Base-by-base conservation (phyloP, 2,329 filamentous ascomycete species). In the Fonsecaea multimorphosa region DNA sequence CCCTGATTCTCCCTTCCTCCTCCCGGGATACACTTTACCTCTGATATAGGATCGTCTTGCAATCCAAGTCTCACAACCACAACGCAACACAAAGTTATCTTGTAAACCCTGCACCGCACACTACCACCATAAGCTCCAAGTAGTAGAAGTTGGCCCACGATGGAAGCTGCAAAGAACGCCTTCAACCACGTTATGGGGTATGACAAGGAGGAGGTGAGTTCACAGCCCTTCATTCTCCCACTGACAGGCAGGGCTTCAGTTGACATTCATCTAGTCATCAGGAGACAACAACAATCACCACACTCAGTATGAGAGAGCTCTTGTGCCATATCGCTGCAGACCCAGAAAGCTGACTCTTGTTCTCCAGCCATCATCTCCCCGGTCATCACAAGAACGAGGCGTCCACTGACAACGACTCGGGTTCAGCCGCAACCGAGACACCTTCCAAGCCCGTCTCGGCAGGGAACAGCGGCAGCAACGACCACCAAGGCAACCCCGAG, bases 141-240 rank as follows among this genome's bases (percentile, higher is more conserved):
- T 40, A 40, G 11, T n/a, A 38, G n/a, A n/a, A 22, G 40, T n/a
- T 31, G 27, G 14, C 8, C 29, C 36, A 64, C 8, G n/a, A 69
- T 69, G 67, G 67, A 67, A 63, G 31, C 64, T 27, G 56, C 58
- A 61, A 69, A 69, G 61, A 59, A 64, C 40, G 51, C 55, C 14
- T 29, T 69, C 58, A 63, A 27, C 54, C 63, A 63, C 36, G 12
- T 67, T 12, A 16, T 67, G 34, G 64, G 67, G 36, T 36, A 44
- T 40, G 51, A 63, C 29, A 61, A 64, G 38, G 54, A 59, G 34
- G 19, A 44, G n/a, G 63, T 65, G 36, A 61, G 63, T 52, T 19
- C 11, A 19, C 52, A 6, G 6, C 38, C 7, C n/a, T 31, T n/a
- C n/a, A n/a, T n/a, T 51, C 5, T n/a, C 27, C 24, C 7, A 8